phyloP scores from a whole-genome alignment of 148 eudicot species.

The Rhododendron griersonianum region DNA sequence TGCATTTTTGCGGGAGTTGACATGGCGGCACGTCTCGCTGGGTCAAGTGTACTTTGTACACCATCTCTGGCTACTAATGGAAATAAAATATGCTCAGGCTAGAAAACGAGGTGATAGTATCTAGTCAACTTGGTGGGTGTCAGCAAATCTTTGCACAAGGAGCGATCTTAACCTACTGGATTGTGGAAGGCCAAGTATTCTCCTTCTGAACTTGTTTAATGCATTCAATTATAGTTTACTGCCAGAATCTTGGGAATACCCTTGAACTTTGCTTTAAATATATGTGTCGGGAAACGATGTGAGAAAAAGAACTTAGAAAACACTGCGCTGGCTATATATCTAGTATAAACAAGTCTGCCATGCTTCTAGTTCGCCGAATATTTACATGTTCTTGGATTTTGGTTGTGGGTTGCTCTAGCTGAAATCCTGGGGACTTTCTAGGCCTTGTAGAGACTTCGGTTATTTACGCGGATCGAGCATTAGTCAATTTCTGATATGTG shows the following conservation, averaged over 20 bases:
- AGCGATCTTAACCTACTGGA: not conserved
- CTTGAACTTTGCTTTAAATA: not conserved
- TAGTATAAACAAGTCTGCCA: not conserved
- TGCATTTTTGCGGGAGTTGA: not conserved
- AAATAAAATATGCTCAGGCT: not conserved
- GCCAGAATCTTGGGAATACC: not conserved
- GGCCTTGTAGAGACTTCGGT: not conserved
- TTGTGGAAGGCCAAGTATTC: not conserved
- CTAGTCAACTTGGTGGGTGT: not conserved
- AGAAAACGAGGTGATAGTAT: not conserved
- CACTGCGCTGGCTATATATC: not conserved
- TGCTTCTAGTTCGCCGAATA: not conserved
- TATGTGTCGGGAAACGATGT: not conserved
- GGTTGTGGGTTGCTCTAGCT: not conserved
- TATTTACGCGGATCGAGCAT: not conserved
- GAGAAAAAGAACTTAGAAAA: not conserved
- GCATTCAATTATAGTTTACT: not conserved
- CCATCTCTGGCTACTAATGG: not conserved
- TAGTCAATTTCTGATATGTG: not conserved
- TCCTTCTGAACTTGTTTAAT: not conserved
- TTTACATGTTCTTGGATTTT: not conserved
- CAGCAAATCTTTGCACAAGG: not conserved
- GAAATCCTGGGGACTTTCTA: not conserved
- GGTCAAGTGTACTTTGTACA: not conserved
- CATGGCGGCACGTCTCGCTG: not conserved